Base-by-base conservation (phyloP, 768 basidiomycete species). In the Russula virescens region DNA sequence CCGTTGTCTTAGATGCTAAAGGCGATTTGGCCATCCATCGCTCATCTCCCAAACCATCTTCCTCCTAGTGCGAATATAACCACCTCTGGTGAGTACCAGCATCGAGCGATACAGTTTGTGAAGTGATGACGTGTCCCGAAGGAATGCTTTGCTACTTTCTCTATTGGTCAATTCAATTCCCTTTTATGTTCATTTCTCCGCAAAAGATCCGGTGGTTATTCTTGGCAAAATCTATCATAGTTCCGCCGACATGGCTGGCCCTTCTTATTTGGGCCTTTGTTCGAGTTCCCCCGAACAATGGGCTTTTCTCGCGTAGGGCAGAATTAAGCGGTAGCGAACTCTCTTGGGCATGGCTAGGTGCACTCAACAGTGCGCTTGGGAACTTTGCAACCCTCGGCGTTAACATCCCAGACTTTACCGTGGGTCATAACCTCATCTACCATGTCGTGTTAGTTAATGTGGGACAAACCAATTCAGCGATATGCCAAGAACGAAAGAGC, bases 341-440 rank as follows among this genome's bases (percentile, higher is more conserved):
- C 52, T 80, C 81, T n/a, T 91, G 89, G 87, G 88, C 83, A 2
- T 94, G 89, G 89, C 74, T 96, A 52, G 79, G 79, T 56, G 83
- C 85, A 0, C 69, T 96, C 62, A 94, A 92, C 70, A 84, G 86
- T 56, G 86, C 87, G 2, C 73, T 94, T 23, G 90, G 89, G 0
- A 81, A 83, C 64, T 94, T 87, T 72, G 75, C 86, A 5, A 89
- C 87, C 10, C 75, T 89, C 16, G 80, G 86, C 0, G 85, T 89
- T 66, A 92, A 92, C 69, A 91, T 92, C 61, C 87, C 91, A 2
- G 93, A 95, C 73, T 92, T 95, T 69, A 91, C 91, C 25, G 78
- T 79, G 62, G 56, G 74, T 66, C 34, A 26, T 47, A n/a, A 16
- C 5, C 18, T 46, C 28, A 23, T 11, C 2, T 56, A 31, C 10